A percentile compares a stretch with the other conserved stretches of the same genome.
These are phyloP conservation scores for Penicillium lagena DNA, from an alignment of 495 filamentous ascomycete species.

Conservation along the genomic window DNA sequence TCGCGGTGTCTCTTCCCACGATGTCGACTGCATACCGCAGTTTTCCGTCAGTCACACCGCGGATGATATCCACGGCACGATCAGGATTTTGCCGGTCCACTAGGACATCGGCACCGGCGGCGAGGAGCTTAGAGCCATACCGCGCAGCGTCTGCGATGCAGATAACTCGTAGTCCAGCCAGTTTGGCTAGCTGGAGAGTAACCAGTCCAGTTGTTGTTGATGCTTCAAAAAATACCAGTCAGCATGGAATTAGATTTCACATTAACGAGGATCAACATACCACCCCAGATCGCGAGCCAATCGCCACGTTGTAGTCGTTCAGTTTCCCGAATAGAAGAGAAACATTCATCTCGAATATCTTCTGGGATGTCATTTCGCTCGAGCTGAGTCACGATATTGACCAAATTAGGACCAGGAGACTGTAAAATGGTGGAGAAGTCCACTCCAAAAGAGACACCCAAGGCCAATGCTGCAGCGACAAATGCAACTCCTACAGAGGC, in stretches of 20 bases:
- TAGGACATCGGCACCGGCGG: constrained; percentile 49
- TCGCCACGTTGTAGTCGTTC: constrained; percentile 47
- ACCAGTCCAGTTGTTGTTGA: constrained; percentile 57
- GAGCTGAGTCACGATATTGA: constrained; percentile 31
- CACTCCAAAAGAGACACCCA: constrained; percentile 57
- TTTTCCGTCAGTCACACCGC: constrained; percentile 42
- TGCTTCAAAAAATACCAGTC: constrained; percentile 15
- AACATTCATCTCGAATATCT: constrained; percentile 50
- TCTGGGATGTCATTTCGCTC: constrained; percentile 32
- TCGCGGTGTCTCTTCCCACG: constrained; percentile 51
- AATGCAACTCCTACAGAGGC: constrained; percentile 61
- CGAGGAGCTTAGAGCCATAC: constrained; percentile 49
- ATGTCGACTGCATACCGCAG: constrained; percentile 60
- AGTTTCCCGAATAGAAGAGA: constrained; percentile 31
- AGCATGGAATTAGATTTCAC: not conserved
- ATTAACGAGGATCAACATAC: constrained; percentile 24
- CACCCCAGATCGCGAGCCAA: constrained; percentile 67
- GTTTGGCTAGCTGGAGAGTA: constrained; percentile 54
- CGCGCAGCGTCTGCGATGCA: constrained; percentile 54
- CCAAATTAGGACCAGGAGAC: constrained; percentile 48
- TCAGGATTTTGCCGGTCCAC: constrained; percentile 55
- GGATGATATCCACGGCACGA: constrained; percentile 56
- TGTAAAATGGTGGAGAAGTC: constrained; percentile 38
- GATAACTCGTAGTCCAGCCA: constrained; percentile 51
- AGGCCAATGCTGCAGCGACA: constrained; percentile 49